These are phyloP conservation scores for Beta macrorhiza DNA, from an alignment of 179 eudicot species.

Conservation along the genomic window DNA sequence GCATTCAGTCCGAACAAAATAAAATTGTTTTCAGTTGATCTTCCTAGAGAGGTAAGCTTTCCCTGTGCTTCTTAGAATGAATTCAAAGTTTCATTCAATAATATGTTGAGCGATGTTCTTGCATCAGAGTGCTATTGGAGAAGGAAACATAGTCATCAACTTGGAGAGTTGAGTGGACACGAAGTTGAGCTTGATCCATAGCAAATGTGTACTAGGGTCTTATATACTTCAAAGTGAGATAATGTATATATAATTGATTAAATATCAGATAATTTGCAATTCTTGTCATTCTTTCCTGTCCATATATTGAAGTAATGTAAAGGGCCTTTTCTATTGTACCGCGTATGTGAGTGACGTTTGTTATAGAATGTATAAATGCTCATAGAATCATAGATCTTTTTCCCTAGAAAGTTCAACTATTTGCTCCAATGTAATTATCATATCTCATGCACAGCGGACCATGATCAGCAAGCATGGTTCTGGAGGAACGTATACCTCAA, in stretches of 20 bases:
- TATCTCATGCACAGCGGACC: too few species aligned
- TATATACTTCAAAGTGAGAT: slow-evolving; percentile 14
- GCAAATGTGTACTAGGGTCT: not conserved
- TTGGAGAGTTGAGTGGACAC: slow-evolving; percentile 20
- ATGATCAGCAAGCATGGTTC: too few species aligned
- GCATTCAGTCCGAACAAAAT: slow-evolving; percentile 60
- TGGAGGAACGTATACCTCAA: too few species aligned
- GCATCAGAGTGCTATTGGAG: slow-evolving; percentile 40
- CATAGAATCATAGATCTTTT: not conserved
- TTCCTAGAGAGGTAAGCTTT: slow-evolving; percentile 50
- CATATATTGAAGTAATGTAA: slow-evolving; percentile 28
- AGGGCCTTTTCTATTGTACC: slow-evolving; percentile 4
- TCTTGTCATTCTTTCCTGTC: slow-evolving; percentile 47
- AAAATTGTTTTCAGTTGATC: slow-evolving; percentile 62
- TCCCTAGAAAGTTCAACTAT: not conserved
- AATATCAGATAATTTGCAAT: slow-evolving; percentile 27
- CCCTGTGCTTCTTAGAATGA: not conserved
- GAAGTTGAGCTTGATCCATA: slow-evolving; percentile 31
- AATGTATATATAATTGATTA: slow-evolving; percentile 33
- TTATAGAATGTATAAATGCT: not conserved
- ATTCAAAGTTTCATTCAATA: too few species aligned
- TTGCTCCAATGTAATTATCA: not conserved
- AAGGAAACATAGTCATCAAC: slow-evolving; percentile 26
- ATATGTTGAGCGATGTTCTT: not conserved
- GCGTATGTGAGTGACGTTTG: slow-evolving; percentile 15